phyloP scores from a whole-genome alignment of 2,329 filamentous ascomycete genomes.

The Pseudopithomyces maydicus region DNA sequence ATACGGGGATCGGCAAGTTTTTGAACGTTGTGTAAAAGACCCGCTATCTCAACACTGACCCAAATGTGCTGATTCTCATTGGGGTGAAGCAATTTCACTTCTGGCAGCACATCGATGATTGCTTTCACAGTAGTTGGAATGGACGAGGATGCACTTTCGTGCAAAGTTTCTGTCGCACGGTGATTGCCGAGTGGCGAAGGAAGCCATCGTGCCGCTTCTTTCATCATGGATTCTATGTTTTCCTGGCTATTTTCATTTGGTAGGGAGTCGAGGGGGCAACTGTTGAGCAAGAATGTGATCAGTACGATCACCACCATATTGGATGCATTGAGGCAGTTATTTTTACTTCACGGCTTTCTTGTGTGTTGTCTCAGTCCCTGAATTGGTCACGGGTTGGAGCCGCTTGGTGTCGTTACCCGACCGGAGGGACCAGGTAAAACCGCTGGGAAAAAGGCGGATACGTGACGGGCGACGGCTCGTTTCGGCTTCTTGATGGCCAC shows the following conservation, averaged over 20 bases:
- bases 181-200: slow-evolving; percentile 20
- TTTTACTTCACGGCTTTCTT: not conserved
- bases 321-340: not conserved
- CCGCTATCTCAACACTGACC: slow-evolving; percentile 39
- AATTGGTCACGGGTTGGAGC: not conserved
- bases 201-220: slow-evolving; percentile 20
- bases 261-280: not conserved
- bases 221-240: slow-evolving; percentile 19
- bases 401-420: slow-evolving; percentile 18
- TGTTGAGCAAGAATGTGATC: not conserved
- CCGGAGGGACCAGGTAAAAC: slow-evolving; percentile 27
- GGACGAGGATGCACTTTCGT: not conserved
- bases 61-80: slow-evolving; percentile 28
- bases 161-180: slow-evolving; percentile 8
- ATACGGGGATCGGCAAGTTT: slow-evolving; percentile 22
- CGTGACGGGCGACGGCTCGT: slow-evolving; percentile 24
- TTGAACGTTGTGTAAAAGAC: slow-evolving; percentile 28
- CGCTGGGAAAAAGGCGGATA: slow-evolving; percentile 22
- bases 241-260: slow-evolving; percentile 12
- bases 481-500: not conserved
- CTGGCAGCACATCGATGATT: slow-evolving; percentile 26
- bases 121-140: slow-evolving; percentile 28
- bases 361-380: not conserved
- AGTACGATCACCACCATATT: slow-evolving; percentile 8
- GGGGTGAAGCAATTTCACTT: slow-evolving; percentile 22